Conservation (phyloP, 768 basidiomycete species). For the Auricularia heimuer region DNA sequence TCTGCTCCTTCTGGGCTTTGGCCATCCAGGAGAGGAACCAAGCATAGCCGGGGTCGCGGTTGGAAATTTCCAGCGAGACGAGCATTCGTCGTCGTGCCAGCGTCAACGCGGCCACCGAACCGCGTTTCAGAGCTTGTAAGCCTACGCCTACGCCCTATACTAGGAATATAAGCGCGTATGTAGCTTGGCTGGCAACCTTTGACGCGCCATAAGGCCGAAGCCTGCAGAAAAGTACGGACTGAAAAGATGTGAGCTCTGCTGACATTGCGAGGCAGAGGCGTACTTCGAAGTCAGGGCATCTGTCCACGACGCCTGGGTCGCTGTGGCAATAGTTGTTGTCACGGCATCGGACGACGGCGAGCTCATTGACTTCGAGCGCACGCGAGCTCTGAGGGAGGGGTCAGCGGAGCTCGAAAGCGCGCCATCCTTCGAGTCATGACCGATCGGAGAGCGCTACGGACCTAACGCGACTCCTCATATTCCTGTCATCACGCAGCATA, state of each 20-base stretch:
- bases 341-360: too few relatives aligned
- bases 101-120: constrained; percentile 54
- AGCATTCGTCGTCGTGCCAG: constrained; percentile 83
- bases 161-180: neutral
- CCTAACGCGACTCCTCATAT: too few relatives aligned
- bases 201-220: constrained; percentile 85
- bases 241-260: neutral
- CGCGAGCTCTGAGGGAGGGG: too few relatives aligned
- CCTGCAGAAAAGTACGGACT: constrained; percentile 98
- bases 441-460: too few relatives aligned
- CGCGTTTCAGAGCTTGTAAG: constrained; percentile 63
- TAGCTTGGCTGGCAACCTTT: too few relatives aligned
- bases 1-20: constrained; percentile 1
- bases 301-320: neutral
- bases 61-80: constrained; percentile 91
- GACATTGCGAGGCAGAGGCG: neutral
- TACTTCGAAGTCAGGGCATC: neutral
- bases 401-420: too few relatives aligned
- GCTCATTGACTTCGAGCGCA: too few relatives aligned
- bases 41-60: constrained; percentile 88
- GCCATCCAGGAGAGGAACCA: constrained; percentile 98
- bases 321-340: too few relatives aligned
- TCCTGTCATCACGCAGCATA: too few relatives aligned
- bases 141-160: constrained; percentile 75
- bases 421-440: too few relatives aligned